Percentiles rank a stretch among this genome's conserved stretches.
Evolutionary conservation across 2,329 filamentous ascomycete genomes (phyloP).

Genomic region (Leptographium wingfieldii): DNA sequence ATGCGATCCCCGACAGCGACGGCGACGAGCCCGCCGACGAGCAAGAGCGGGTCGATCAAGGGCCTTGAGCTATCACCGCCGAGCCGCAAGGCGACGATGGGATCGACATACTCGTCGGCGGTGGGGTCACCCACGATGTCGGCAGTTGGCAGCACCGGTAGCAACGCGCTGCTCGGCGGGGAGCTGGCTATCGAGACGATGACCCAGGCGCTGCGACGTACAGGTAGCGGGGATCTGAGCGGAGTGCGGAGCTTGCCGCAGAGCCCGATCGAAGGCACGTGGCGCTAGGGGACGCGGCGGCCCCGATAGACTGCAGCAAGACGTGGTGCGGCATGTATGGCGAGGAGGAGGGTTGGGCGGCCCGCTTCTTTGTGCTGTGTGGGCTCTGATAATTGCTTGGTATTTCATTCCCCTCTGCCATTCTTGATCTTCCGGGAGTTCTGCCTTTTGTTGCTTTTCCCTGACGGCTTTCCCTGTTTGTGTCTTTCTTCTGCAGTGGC

Average conservation of each 20-base stretch:
- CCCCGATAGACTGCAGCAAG: not conserved
- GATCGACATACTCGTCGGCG: conserved; percentile 17
- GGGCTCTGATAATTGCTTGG: not conserved
- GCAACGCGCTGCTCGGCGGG: conserved; percentile 26
- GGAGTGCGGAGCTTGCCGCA: conserved; percentile 41
- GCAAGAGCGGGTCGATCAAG: conserved; percentile 62
- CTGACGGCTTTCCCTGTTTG: not conserved
- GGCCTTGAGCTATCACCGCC: conserved; percentile 63
- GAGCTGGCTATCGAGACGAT: conserved; percentile 90
- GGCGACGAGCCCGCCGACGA: conserved; percentile 62
- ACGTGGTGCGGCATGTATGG: not conserved
- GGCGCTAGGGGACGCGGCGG: conserved; percentile 1
- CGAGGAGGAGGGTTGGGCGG: not conserved
- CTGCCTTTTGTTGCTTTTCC: not conserved
- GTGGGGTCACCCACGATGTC: conserved; percentile 41
- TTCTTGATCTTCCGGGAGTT: not conserved
- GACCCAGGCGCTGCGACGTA: conserved; percentile 76
- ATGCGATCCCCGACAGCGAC: conserved; percentile 68
- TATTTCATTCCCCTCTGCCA: not conserved
- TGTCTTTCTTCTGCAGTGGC: not conserved
- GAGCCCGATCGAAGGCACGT: conserved; percentile 41
- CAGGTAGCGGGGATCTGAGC: conserved; percentile 68
- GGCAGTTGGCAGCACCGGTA: conserved; percentile 12
- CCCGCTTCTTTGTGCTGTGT: not conserved
- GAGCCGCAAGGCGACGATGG: conserved; percentile 22